Evolutionary conservation across 352 stramenopile genomes (phyloP), one percentile per base, ranked within the genome.

Genomic region (Globisporangium nunn): DNA sequence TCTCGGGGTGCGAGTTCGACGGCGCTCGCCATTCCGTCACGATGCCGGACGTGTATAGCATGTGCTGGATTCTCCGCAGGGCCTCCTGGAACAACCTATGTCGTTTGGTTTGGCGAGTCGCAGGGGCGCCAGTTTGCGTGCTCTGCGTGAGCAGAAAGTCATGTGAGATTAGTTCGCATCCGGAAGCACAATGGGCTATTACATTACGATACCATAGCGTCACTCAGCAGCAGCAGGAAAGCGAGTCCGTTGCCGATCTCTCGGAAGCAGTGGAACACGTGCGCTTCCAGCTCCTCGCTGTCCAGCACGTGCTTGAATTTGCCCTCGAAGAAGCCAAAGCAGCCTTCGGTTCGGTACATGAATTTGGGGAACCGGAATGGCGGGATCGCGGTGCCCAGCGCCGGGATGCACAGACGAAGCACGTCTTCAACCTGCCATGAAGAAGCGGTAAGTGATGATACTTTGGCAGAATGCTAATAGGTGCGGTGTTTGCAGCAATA

Each of bases 221-320:
- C 46, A 44, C 63, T 71, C 3, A 89, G 56, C 4, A 78, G 29
- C n/a, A 76, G 31, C 2, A 95, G 43, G 56, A 92, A 79, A 39
- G 76, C 59, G 4, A 96, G 53, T 2, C 75, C 70, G 47, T 96
- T 96, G 8, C 87, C 87, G 47, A 94, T 71, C 56, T 89, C 70
- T 29, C 81, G 70, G 8, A 95, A 73, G 33, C 70, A 87, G 57
- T 96, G 86, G 35, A 96, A 91, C 14, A 96, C 72, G 37, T 95
- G 81, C 2, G 71, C 67, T 59, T 92, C 81, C 3, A 95, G 70
- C 51, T 93, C 87, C 29, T 83, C 68, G 18, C 81, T 87, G 33
- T 89, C 81, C 8, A 96, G 62, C 47, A 96, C 64, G 23, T 85
- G 68, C 46, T 88, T 81, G 52, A 91, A 88, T 31, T 93, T 89